These are phyloP conservation scores for Lactuca sativa DNA, from an alignment of 129 eudicot genomes.

Conservation along the genomic window DNA sequence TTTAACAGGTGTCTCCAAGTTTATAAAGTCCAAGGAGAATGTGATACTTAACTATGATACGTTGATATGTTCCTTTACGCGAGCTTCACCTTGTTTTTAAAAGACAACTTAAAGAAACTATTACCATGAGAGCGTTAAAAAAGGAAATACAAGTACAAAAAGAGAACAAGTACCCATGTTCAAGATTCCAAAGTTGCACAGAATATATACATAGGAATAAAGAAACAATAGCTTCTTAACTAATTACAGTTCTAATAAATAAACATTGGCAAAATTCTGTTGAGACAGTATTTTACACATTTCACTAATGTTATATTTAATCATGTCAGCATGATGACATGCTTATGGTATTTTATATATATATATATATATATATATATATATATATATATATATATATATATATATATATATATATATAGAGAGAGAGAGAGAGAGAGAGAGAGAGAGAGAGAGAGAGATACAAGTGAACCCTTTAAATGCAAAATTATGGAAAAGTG, in stretches of 20 bases:
- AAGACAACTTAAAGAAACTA: slow-evolving; percentile 24
- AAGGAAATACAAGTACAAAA: slow-evolving; percentile 39
- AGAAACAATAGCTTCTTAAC: slow-evolving; percentile 22
- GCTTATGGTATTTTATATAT: background rate
- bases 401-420: too few species aligned
- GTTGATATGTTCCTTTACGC: slow-evolving; percentile 36
- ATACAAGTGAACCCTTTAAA: background rate
- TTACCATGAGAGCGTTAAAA: slow-evolving; percentile 35
- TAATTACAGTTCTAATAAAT: background rate
- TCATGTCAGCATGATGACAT: background rate
- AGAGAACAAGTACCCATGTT: slow-evolving; percentile 39
- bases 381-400: too few species aligned
- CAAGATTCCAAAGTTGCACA: slow-evolving; percentile 40
- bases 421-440: background rate
- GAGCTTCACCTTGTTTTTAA: slow-evolving; percentile 42
- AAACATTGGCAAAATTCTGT: too few species aligned
- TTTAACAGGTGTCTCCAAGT: slow-evolving; percentile 20
- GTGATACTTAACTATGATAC: slow-evolving; percentile 41
- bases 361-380: too few species aligned
- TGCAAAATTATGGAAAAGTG: background rate
- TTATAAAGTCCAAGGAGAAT: slow-evolving; percentile 38
- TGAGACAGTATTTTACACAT: too few species aligned
- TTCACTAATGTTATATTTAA: background rate
- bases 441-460: slow-evolving; percentile 6
- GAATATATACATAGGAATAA: slow-evolving; percentile 33